These are phyloP conservation scores for Talaromyces sp. DNA, from an alignment of 2,329 filamentous ascomycete genomes.

Conservation along the genomic window DNA sequence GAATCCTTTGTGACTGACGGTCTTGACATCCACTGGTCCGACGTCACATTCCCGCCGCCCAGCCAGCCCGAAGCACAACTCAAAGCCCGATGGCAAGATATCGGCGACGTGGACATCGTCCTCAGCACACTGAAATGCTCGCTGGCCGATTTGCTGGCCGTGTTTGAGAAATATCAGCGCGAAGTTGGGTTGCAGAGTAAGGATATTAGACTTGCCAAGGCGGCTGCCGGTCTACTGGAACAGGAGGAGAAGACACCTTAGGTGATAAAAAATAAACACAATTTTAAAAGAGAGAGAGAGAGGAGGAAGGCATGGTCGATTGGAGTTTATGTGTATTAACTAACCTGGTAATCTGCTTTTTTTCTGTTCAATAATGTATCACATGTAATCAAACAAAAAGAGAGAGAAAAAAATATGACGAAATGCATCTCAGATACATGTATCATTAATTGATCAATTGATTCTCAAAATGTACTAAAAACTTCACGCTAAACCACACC, in stretches of 20 bases:
- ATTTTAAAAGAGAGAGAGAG: background rate
- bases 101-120: slow-evolving; percentile 66
- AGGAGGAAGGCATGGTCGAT: no score
- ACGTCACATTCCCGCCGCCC: slow-evolving; percentile 52
- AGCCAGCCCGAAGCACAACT: slow-evolving; percentile 23
- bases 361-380: background rate
- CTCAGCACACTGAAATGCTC: slow-evolving; percentile 59
- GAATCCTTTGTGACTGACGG: slow-evolving; percentile 55
- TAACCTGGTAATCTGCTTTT: background rate
- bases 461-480: background rate
- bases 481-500: background rate
- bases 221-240: slow-evolving; percentile 1
- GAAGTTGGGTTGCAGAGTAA: slow-evolving; percentile 64
- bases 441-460: background rate
- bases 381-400: background rate
- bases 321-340: background rate
- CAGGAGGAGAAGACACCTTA: slow-evolving; percentile 4
- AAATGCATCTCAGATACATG: background rate
- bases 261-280: background rate
- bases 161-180: slow-evolving; percentile 68
- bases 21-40: slow-evolving; percentile 69
- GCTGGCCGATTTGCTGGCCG: slow-evolving; percentile 59
- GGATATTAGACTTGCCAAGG: slow-evolving; percentile 55
- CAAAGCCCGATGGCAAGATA: slow-evolving; percentile 32
- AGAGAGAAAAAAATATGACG: background rate